These are phyloP conservation scores for Fraxinus americana DNA, from an alignment of 257 asterid species.

Conservation along the genomic window DNA sequence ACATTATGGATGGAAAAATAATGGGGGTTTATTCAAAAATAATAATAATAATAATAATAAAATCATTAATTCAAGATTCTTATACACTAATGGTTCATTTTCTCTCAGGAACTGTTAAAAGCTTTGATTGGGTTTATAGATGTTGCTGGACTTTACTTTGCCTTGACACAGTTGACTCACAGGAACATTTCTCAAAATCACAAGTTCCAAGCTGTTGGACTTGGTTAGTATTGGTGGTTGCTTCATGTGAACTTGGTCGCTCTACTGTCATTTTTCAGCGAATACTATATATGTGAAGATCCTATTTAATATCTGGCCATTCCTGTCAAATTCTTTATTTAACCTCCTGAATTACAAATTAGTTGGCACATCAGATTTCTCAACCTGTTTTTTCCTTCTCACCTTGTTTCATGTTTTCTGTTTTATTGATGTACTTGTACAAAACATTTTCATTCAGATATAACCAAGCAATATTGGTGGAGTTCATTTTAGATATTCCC, in stretches of 20 bases:
- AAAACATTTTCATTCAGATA: too few species aligned
- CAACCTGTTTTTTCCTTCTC: neutral
- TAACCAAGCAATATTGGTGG: neutral
- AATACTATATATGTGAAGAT: neutral
- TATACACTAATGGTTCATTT: neutral
- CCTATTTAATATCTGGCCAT: neutral
- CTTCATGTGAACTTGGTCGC: neutral
- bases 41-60: neutral
- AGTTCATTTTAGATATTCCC: too few species aligned
- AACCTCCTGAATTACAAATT: neutral
- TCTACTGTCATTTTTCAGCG: neutral
- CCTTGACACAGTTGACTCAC: conserved; percentile 90
- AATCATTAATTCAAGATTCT: conserved; percentile 9
- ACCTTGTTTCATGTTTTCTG: neutral
- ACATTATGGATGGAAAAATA: neutral
- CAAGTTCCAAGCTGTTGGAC: conserved; percentile 99
- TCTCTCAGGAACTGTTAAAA: conserved; percentile 76
- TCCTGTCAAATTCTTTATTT: neutral
- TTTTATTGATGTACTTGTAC: neutral
- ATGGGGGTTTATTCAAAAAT: neutral
- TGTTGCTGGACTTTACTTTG: conserved; percentile 94
- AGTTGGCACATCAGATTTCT: neutral
- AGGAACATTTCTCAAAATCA: conserved; percentile 97
- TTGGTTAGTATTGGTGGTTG: conserved; percentile 54
- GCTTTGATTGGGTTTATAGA: conserved; percentile 92